Evolutionary conservation across 805 yeast species (phyloP).

Genomic region (Suhomyces tanzawaensis): DNA sequence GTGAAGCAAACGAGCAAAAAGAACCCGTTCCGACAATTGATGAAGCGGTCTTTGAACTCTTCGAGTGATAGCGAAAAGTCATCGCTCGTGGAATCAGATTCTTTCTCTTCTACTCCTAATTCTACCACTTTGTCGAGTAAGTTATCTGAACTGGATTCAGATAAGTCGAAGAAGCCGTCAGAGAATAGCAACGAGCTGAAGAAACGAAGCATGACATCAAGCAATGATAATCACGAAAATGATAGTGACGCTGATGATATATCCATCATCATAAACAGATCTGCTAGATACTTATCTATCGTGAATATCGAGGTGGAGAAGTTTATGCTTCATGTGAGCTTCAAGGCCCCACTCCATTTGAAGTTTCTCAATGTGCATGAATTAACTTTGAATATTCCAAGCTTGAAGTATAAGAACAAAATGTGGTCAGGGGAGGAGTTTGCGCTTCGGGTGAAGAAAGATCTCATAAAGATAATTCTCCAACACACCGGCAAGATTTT

Average conservation of each 20-base stretch:
- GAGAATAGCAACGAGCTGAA: background rate
- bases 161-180: background rate
- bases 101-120: background rate
- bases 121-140: background rate
- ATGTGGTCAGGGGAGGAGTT: slow-evolving; percentile 75
- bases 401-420: slow-evolving; percentile 53
- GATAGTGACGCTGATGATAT: slow-evolving; percentile 31
- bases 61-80: background rate
- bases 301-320: slow-evolving; percentile 34
- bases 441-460: slow-evolving; percentile 58
- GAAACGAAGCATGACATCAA: background rate
- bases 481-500: slow-evolving; percentile 74
- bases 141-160: background rate
- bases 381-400: slow-evolving; percentile 65
- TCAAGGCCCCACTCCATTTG: slow-evolving; percentile 68
- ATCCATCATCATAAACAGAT: slow-evolving; percentile 39
- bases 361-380: slow-evolving; percentile 76
- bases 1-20: background rate
- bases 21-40: background rate
- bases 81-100: background rate
- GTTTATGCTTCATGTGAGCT: slow-evolving; percentile 58
- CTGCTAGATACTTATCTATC: slow-evolving; percentile 41
- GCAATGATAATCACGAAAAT: background rate
- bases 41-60: background rate
- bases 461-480: slow-evolving; percentile 54